These are phyloP conservation scores for Medakamo hakoo DNA, from an alignment of 139 green algal genomes.

Conservation along the genomic window DNA sequence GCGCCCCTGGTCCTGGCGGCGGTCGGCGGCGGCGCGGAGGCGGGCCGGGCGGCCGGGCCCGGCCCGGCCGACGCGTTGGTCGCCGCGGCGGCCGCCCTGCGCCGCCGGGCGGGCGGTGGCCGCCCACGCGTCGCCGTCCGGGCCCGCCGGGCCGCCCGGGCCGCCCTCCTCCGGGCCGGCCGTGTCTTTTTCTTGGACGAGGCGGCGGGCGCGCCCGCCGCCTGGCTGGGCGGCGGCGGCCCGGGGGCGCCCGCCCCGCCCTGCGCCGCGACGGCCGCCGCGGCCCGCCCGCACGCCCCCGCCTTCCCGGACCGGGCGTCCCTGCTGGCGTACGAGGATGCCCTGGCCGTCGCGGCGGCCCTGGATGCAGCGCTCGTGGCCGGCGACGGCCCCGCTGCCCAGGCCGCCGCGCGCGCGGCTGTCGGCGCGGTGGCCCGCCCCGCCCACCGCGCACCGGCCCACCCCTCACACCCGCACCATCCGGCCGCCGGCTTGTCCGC, in stretches of 20 bases:
- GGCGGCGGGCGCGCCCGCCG: conserved; percentile 17
- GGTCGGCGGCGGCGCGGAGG: too few species aligned
- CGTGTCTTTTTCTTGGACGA: conserved; percentile 65
- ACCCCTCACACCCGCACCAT: neutral
- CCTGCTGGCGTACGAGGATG: conserved; percentile 56
- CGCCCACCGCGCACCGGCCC: conserved; percentile 39
- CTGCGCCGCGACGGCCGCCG: neutral
- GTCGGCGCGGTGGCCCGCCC: too few species aligned
- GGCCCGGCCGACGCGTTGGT: too few species aligned
- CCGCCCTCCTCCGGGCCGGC: conserved; percentile 31
- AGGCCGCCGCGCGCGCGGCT: neutral
- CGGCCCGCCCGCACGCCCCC: neutral
- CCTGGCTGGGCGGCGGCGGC: too few species aligned
- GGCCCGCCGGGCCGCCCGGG: too few species aligned
- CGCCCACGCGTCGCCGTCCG: too few species aligned
- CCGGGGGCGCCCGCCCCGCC: too few species aligned
- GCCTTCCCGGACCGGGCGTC: conserved; percentile 28
- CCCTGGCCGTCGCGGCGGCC: conserved; percentile 27
- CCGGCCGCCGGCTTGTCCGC: conserved; percentile 35
- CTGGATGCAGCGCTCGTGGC: conserved; percentile 40
- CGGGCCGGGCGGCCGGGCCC: too few species aligned
- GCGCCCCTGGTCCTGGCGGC: too few species aligned
- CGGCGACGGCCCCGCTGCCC: neutral
- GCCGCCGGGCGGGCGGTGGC: too few species aligned
- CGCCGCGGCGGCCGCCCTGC: too few species aligned